Evolutionary conservation across 306 rosid species (phyloP).

Genomic region (Trifolium dubium): DNA sequence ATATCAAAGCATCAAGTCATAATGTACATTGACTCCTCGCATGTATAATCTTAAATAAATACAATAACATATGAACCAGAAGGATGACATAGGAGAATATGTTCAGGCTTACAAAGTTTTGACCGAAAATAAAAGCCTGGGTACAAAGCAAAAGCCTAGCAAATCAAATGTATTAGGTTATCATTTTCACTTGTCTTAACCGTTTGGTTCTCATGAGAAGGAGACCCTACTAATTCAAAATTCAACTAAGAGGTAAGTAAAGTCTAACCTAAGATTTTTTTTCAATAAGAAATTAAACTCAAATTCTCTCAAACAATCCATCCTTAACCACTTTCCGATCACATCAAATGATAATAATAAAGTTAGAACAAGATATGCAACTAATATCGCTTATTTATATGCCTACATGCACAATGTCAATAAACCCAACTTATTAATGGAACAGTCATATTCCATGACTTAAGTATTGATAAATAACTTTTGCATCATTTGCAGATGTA

Average conservation of each 20-base stretch:
- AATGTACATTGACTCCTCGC: neutral
- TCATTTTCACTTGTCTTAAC: too few relatives aligned
- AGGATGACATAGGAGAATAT: neutral
- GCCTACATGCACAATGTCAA: conserved; percentile 14
- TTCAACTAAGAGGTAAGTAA: neutral
- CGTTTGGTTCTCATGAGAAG: too few relatives aligned
- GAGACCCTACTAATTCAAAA: neutral
- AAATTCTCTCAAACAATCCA: neutral
- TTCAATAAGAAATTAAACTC: neutral
- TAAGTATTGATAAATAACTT: conserved; percentile 18
- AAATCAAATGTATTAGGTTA: too few relatives aligned
- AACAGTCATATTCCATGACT: conserved; percentile 21
- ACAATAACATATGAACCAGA: neutral
- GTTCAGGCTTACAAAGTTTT: neutral
- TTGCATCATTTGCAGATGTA: conserved; percentile 16
- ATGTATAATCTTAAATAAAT: neutral
- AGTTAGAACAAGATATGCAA: conserved; percentile 31
- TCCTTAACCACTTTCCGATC: neutral
- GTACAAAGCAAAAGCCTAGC: too few relatives aligned
- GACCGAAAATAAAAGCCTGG: too few relatives aligned
- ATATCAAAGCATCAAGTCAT: neutral
- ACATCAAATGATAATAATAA: neutral
- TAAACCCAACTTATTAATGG: conserved; percentile 17
- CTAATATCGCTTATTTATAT: conserved; percentile 2
- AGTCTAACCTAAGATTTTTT: neutral